phyloP scores from a whole-genome alignment of 176 grass and related monocot species.

The Rhynchospora breviuscula region DNA sequence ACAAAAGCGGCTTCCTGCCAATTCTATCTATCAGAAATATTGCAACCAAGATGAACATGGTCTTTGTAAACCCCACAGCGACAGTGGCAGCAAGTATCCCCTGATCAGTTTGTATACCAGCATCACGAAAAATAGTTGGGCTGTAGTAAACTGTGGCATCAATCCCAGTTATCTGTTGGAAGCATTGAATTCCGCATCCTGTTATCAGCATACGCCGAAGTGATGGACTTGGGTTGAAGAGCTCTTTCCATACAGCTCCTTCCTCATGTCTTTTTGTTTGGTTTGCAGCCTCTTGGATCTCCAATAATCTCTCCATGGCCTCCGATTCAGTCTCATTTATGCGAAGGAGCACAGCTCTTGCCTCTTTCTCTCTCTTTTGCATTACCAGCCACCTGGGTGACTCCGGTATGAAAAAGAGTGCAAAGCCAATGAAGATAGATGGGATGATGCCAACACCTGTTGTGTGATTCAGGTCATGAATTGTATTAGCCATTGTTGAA shows the following conservation, averaged over 20 bases:
- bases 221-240: conserved; percentile 47
- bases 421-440: conserved; percentile 50
- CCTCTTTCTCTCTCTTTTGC: conserved; percentile 30
- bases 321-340: conserved; percentile 37
- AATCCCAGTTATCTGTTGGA: conserved; percentile 70
- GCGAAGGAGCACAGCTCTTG: conserved; percentile 43
- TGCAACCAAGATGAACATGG: conserved; percentile 53
- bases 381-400: conserved; percentile 73
- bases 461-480: conserved; percentile 40
- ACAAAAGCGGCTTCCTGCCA: conserved; percentile 62
- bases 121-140: conserved; percentile 58
- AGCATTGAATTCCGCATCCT: conserved; percentile 52
- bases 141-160: conserved; percentile 72
- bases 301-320: conserved; percentile 36
- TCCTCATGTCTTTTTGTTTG: conserved; percentile 4
- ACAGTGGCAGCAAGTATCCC: conserved; percentile 59
- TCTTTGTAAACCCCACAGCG: conserved; percentile 59
- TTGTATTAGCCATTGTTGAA: background rate
- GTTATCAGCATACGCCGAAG: conserved; percentile 49
- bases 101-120: conserved; percentile 43
- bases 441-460: conserved; percentile 58
- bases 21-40: conserved; percentile 46
- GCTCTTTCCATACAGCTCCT: conserved; percentile 41
- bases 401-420: conserved; percentile 57
- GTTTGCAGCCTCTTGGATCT: conserved; percentile 48